These are phyloP conservation scores for Hordeum pubiflorum DNA, from an alignment of 202 grass and related monocot species.

Conservation along the genomic window DNA sequence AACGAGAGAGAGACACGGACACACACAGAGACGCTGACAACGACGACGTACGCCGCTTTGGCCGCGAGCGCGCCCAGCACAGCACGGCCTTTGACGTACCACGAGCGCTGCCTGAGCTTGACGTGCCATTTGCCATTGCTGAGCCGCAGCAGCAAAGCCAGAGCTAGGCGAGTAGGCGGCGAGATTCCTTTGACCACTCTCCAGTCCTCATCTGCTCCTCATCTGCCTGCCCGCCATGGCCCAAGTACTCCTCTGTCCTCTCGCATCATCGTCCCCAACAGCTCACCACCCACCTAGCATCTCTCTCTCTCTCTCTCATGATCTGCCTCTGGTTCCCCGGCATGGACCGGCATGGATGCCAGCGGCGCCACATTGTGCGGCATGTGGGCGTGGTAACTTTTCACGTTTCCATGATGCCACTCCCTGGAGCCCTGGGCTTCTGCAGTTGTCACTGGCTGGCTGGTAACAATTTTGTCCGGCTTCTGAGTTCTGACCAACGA, in stretches of 20 bases:
- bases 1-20: neutral
- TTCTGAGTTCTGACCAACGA: neutral
- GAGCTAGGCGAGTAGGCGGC: neutral
- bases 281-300: too few relatives aligned
- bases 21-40: neutral
- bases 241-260: slow-evolving; percentile 19
- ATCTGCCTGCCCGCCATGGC: too few relatives aligned
- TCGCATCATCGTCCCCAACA: neutral
- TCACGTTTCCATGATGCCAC: neutral
- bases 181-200: slow-evolving; percentile 35
- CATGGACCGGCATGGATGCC: slow-evolving; percentile 17
- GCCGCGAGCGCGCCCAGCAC: neutral
- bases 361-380: neutral
- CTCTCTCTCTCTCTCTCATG: neutral
- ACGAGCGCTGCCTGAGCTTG: neutral
- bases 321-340: slow-evolving; percentile 14
- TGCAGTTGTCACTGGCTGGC: slow-evolving; percentile 25
- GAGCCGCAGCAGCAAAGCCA: neutral
- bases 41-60: neutral
- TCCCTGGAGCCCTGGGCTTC: neutral
- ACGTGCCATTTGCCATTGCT: slow-evolving; percentile 23
- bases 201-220: slow-evolving; percentile 17
- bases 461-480: slow-evolving; percentile 28
- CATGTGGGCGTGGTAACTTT: slow-evolving; percentile 6
- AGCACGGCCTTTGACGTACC: neutral